These are phyloP conservation scores for Lachancea sp. DNA, from an alignment of 805 yeast species.

Conservation along the genomic window DNA sequence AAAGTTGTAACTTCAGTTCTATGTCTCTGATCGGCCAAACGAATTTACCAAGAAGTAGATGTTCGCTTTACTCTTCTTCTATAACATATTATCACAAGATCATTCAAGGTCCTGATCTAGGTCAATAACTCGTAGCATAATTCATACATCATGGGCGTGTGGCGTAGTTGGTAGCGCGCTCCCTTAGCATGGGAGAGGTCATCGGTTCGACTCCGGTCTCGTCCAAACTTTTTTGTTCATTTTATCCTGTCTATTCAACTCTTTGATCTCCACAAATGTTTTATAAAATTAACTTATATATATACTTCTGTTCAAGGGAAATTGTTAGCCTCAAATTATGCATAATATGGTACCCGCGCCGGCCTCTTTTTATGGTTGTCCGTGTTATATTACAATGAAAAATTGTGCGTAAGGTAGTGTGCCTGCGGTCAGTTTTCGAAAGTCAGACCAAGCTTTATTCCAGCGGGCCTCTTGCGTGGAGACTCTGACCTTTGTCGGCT, in stretches of 20 bases:
- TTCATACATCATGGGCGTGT: constrained; percentile 43
- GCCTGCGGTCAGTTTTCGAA: constrained; percentile 2
- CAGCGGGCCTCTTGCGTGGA: constrained; percentile 6
- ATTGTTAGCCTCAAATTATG: not conserved
- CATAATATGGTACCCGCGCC: not conserved
- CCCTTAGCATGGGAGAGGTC: constrained; percentile 71
- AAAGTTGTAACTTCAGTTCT: no score
- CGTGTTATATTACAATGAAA: constrained; percentile 6
- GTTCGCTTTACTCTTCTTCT: no score
- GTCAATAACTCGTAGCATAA: not conserved
- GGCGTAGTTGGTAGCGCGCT: constrained; percentile 77
- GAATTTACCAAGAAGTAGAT: no score
- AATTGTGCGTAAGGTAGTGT: not conserved
- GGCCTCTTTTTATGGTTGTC: not conserved
- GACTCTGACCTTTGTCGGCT: not conserved
- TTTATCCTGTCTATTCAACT: not conserved
- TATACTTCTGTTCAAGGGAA: no score
- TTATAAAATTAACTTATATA: not conserved
- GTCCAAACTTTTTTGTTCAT: constrained; percentile 8
- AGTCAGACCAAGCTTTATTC: constrained; percentile 4
- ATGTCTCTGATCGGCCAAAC: no score
- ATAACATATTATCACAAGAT: no score
- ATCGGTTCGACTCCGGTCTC: constrained; percentile 54
- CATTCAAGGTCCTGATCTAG: not conserved
- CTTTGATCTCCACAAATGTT: not conserved